Base-by-base conservation (phyloP, 495 filamentous ascomycete species). In the Podospora comata region DNA sequence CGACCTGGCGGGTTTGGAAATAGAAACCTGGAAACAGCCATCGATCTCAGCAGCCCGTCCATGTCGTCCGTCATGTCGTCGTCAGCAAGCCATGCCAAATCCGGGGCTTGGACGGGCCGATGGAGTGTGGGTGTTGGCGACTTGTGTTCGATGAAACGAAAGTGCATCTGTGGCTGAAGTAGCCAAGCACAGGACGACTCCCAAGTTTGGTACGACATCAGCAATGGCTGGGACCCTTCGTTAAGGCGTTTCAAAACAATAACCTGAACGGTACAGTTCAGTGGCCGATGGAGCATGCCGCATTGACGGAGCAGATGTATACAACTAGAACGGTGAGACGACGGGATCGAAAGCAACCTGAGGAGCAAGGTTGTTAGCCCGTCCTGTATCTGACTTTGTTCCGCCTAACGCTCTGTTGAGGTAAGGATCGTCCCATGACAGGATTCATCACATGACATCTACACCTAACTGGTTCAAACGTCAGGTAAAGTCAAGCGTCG, bases 241-340 rank as follows among this genome's bases (percentile, higher is more conserved):
- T 62, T n/a, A 28, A 28, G 20, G 15, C 27, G 60, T 62, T 62
- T 62, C 60, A 63, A 63, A 63, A 63, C 61, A 63, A 20, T 58
- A 58, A 20, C 23, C 3, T 20, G 19, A 57, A 58, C 23, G 3
- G 55, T 26, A 23, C n/a, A 63, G 34, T 19, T 13, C 9, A 26
- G 18, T 48, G 32, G 30, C 32, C 34, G 61, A 19, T 63, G 61
- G 61, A 63, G 18, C n/a, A 5, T 48, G 61, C 61, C 61, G 61
- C 61, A 63, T 44, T 63, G 61, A 63, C 61, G 30, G 61, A 32
- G 7, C 4, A 3, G 5, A 18, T 56, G 54, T 20, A 56, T 18
- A 20, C n/a, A 5, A 26, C 55, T 18, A 19, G 18, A 58, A 58
- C 7, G 55, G 55, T 7, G 23, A 58, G 55, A 11, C 55, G 18